Conservation (phyloP, 2,329 filamentous ascomycete species). For the Dothidotthia symphoricarpi region DNA sequence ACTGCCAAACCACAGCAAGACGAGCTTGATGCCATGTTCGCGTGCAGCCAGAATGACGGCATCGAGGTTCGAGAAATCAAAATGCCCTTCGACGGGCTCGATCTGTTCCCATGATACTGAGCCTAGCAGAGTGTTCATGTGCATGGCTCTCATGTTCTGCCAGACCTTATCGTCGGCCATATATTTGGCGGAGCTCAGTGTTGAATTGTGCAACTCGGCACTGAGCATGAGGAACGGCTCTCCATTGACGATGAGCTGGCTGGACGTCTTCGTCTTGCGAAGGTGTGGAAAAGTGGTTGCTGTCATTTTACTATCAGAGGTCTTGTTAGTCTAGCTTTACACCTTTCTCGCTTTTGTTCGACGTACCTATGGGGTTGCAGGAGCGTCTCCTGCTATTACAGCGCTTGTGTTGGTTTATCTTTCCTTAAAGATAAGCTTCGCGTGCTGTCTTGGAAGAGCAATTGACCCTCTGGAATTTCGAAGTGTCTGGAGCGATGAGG, state of each 20-base stretch:
- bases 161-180: conserved; percentile 45
- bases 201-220: conserved; percentile 52
- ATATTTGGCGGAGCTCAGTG: conserved; percentile 46
- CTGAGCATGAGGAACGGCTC: conserved; percentile 47
- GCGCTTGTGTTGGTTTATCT: too few relatives aligned
- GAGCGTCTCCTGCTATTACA: too few relatives aligned
- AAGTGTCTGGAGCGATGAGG: too few relatives aligned
- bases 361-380: too few relatives aligned
- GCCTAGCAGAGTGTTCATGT: conserved; percentile 49
- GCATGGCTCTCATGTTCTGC: conserved; percentile 44
- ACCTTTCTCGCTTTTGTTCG: too few relatives aligned
- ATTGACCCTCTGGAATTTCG: too few relatives aligned
- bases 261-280: conserved; percentile 20
- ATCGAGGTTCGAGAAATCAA: conserved; percentile 47
- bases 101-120: conserved; percentile 50
- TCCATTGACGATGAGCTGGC: conserved; percentile 47
- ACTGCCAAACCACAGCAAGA: conserved; percentile 50
- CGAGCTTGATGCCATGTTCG: conserved; percentile 40
- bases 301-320: conserved; percentile 2
- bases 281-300: conserved; percentile 22
- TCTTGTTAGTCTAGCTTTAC: too few relatives aligned
- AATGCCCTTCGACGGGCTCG: conserved; percentile 47
- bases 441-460: too few relatives aligned
- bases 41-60: conserved; percentile 42
- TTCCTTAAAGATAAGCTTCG: too few relatives aligned